A percentile compares a stretch with the other conserved stretches of the same genome.
These are phyloP conservation scores for Pythium utonaiense DNA, from an alignment of 352 stramenopile species.

Conservation along the genomic window DNA sequence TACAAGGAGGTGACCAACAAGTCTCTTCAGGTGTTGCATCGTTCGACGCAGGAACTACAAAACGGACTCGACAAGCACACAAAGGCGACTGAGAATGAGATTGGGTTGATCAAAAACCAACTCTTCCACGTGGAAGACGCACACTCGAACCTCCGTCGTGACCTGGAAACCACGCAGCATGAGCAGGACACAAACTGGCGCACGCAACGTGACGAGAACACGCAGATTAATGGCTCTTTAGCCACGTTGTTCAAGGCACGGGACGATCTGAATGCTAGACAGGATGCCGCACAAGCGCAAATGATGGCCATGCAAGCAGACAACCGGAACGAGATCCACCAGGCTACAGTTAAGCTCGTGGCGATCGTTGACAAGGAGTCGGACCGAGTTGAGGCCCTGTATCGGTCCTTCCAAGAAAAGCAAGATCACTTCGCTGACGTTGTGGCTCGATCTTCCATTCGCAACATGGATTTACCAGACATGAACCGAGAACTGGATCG, in stretches of 20 bases:
- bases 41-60: constrained; percentile 35
- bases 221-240: constrained; percentile 35
- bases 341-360: constrained; percentile 55
- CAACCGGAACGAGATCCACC: constrained; percentile 71
- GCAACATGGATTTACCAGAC: constrained; percentile 77
- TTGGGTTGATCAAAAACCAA: constrained; percentile 64
- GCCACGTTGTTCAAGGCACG: constrained; percentile 40
- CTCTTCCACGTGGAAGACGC: constrained; percentile 74
- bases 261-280: constrained; percentile 45
- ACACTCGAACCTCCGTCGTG: constrained; percentile 48
- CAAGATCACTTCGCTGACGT: constrained; percentile 80
- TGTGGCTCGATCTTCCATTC: constrained; percentile 68
- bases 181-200: constrained; percentile 57
- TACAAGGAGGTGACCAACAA: constrained; percentile 44
- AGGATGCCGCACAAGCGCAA: constrained; percentile 56
- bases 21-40: constrained; percentile 37
- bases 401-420: constrained; percentile 75
- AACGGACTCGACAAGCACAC: constrained; percentile 45
- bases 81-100: constrained; percentile 57
- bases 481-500: constrained; percentile 81
- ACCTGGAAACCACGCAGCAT: constrained; percentile 55
- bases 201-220: constrained; percentile 56
- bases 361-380: constrained; percentile 79
- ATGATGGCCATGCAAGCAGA: constrained; percentile 69
- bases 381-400: constrained; percentile 74